Conservation (phyloP, 257 asterid genomes). For the Solanum rostratum region DNA sequence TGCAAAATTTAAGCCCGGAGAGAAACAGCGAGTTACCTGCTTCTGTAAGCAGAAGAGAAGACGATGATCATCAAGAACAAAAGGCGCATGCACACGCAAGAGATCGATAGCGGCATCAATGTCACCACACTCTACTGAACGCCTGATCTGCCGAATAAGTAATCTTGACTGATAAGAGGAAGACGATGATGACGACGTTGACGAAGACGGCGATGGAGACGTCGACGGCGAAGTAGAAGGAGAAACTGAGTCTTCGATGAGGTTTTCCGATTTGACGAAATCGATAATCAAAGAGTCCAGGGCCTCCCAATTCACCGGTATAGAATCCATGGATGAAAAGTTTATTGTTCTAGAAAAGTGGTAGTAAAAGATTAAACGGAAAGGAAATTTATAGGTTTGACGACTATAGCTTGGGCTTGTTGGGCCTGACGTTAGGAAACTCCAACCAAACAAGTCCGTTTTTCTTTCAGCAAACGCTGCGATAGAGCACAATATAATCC, state of each 20-base stretch:
- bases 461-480: not conserved
- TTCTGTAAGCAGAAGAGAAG: slow-evolving; percentile 89
- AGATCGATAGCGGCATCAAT: slow-evolving; percentile 72
- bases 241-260: slow-evolving; percentile 47
- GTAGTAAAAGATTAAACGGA: not conserved
- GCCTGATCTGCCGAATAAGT: slow-evolving; percentile 74
- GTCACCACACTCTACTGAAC: slow-evolving; percentile 64
- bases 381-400: not conserved
- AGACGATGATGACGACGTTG: slow-evolving; percentile 23
- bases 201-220: slow-evolving; percentile 4
- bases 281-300: slow-evolving; percentile 80
- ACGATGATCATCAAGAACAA: slow-evolving; percentile 78
- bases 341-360: not conserved
- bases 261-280: slow-evolving; percentile 80
- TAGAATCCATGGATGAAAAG: slow-evolving; percentile 41
- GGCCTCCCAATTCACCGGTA: slow-evolving; percentile 87
- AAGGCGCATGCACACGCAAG: slow-evolving; percentile 50
- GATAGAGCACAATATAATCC: not conserved
- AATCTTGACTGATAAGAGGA: slow-evolving; percentile 69
- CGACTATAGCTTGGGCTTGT: not conserved
- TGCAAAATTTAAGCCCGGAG: not conserved
- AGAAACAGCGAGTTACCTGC: slow-evolving; percentile 37
- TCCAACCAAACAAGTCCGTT: not conserved
- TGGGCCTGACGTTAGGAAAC: not conserved
- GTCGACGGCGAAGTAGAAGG: slow-evolving; percentile 25